Percentiles rank a stretch among this genome's conserved stretches.
Evolutionary conservation across 306 rosid species (phyloP).

Genomic region (Quercus berberidifolia): DNA sequence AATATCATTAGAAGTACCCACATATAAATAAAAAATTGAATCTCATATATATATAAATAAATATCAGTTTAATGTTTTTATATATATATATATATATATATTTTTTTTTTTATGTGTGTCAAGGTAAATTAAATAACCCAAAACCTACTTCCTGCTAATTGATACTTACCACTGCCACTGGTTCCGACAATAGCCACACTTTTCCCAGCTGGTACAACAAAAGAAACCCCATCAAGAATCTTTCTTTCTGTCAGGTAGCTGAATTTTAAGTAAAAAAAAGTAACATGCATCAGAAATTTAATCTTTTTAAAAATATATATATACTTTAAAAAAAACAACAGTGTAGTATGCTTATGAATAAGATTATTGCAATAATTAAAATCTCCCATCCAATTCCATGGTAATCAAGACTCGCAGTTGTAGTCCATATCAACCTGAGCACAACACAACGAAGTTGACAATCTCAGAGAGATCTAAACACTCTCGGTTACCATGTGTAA

Average conservation of each 20-base stretch:
- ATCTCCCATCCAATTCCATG: background rate
- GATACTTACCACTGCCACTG: conserved; percentile 94
- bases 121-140: no score
- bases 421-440: background rate
- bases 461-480: background rate
- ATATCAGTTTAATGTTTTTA: no score
- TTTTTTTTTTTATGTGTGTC: no score
- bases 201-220: conserved; percentile 87
- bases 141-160: background rate
- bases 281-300: conserved; percentile 20
- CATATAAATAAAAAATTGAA: no score
- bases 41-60: no score
- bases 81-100: no score
- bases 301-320: background rate
- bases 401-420: background rate
- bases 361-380: background rate
- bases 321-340: background rate
- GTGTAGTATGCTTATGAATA: background rate
- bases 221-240: conserved; percentile 92
- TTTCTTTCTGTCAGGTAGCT: conserved; percentile 84
- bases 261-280: conserved; percentile 18
- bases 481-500: background rate
- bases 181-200: conserved; percentile 99
- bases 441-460: background rate
- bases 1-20: no score